Evolutionary conservation across 2,329 filamentous ascomycete genomes (phyloP), one percentile per base, ranked within the genome.

Genomic region (Macrophomina pseudophaseolina): DNA sequence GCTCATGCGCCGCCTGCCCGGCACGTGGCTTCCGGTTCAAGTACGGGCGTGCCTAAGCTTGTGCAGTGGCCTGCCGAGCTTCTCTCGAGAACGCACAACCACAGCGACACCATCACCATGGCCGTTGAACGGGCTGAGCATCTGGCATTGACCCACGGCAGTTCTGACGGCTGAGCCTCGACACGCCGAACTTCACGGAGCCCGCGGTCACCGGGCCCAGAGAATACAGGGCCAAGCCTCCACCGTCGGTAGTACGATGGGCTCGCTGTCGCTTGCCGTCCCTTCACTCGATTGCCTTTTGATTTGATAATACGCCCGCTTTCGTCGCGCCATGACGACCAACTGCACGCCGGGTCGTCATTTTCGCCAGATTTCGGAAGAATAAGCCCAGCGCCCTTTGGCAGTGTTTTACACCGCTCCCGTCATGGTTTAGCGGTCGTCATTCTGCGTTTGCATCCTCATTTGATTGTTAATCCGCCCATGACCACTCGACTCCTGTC

Each of bases 241-340:
- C 40, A 16, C 38, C 54, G 40, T 14, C 28, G 42, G 42, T 18
- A 18, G 46, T 33, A 48, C 56, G 44, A 30, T 32, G 14, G 3
- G 35, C 48, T 64, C 60, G 60, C 60, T 64, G 60, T 64, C 35
- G 48, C 48, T 28, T 64, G 35, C 60, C 60, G 12, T 23, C 35
- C n/a, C 32, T 9, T 16, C 38, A 30, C 54, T 9, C 9, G n/a
- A 7, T 46, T 60, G 56, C 18, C 56, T 11, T n/a, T 32, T n/a
- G 40, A 60, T 48, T 35, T 35, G 42, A 30, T 60, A 60, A 60
- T 42, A 40, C 28, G 30, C 23, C 35, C 40, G 40, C 32, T 18
- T 46, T 5, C 56, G 44, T 60, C 38, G 40, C 58, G 58, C 58
- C 32, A 60, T 60, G 58, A 60, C 58, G 58, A 35, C 58, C 58